Base-by-base conservation (phyloP, 2,329 filamentous ascomycete species). In the Elsinoe batatas region DNA sequence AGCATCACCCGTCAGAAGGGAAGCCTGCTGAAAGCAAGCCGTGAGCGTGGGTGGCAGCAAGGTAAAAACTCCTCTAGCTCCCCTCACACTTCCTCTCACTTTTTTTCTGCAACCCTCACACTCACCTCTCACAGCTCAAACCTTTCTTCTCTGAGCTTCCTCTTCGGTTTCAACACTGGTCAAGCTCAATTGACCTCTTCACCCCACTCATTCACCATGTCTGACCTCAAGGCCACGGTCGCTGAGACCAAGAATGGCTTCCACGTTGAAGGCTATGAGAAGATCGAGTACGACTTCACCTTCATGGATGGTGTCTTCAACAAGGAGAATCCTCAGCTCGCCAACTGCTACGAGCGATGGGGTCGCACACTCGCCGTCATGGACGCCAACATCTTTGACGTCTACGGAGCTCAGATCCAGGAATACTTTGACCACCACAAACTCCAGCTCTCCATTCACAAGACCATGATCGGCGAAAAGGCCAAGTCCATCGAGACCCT, bases 381-480 rank as follows among this genome's bases (percentile, higher is more conserved):
- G 69, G 84, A 88, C 68, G 71, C 80, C 67, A 87, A 87, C 71
- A 85, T 88, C 64, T 84, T 78, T 69, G 80, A 79, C 58, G 68
- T 87, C 13, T 87, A 88, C 61, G 84, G 84, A 47, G 69, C 77
- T 58, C 73, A 81, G 69, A 83, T 88, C 72, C 75, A 84, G 67
- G 68, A 71, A 53, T 88, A 88, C 69, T 87, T 87, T 64, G 73
- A 81, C 53, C 79, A 85, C 64, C 74, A 86, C 67, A 74, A 75
- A 15, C 74, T 87, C 44, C 71, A 79, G 18, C 73, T 87, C 54
- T 79, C 78, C 61, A 77, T 87, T 47, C 83, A 87, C 70, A 82
- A 84, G 74, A 87, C 83, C 58, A 84, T 83, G 72, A 86, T 88
- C 66, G 84, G 84, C 11, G 84, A 88, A 67, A 87, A 87, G 70